Evolutionary conservation across 768 basidiomycete species (phyloP), one percentile per base, ranked within the genome.

Genomic region (Omphalotus guepiniiformis): DNA sequence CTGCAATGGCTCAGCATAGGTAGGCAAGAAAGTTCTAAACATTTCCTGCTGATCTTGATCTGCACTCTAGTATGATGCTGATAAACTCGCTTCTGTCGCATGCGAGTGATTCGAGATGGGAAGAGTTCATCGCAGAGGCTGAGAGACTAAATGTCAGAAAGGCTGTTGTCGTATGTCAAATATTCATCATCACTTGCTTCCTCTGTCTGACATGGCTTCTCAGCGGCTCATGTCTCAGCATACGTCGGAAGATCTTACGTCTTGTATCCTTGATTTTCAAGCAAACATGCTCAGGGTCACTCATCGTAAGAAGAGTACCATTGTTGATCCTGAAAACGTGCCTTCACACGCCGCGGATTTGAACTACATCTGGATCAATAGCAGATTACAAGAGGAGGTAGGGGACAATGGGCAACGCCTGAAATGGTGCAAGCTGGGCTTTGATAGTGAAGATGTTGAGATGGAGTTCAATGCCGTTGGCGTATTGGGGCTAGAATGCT

Each of bases 181-280:
- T 53, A 25, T 27, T 40, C 2, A 13, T 7, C 35, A 21, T 6
- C 3, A 6, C 6, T 19, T 21, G 21, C 13, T 13, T 25, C 46
- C 37, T 21, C 11, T 38, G 34, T 41, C n/a, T 15, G n/a, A 29
- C 11, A 18, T 44, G 42, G 27, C 30, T 42, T 46, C 56, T 3
- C 55, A 93, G 88, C 81, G 83, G 48, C 74, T 93, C 39, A 93
- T 92, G 88, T 82, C 85, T 6, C 76, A 85, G 25, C 85, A 89
- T 55, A 85, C 82, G 23, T 79, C 82, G 40, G 88, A 90, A 53
- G 90, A 93, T 58, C 68, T 92, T 45, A 82, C 85, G 6, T 92
- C 89, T 0, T 85, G 83, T 49, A 85, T 93, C 39, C 74, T 93
- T 47, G 87, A 93, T 60, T 93, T 93, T 63, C 91, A 93, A 68